A percentile compares a stretch with the other conserved stretches of the same genome.
These are phyloP conservation scores for Ophiostoma sp. DNA, from an alignment of 2,329 filamentous ascomycete genomes.

Conservation along the genomic window DNA sequence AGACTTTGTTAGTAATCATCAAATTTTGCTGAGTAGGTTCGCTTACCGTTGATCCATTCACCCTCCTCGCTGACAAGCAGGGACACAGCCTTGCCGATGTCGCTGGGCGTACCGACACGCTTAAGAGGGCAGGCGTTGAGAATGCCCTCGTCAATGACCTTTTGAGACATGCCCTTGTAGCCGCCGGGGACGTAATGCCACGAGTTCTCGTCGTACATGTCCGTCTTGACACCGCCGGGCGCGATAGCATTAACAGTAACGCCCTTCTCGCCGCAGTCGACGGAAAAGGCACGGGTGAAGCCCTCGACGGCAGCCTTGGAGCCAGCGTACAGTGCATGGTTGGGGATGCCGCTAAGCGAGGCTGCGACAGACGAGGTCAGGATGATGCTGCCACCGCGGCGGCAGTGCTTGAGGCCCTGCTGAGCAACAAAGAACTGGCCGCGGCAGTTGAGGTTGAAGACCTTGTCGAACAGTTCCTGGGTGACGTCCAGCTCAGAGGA, in stretches of 20 bases:
- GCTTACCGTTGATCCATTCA: slow-evolving; percentile 60
- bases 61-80: slow-evolving; percentile 52
- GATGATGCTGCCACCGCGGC: slow-evolving; percentile 64
- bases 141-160: slow-evolving; percentile 51
- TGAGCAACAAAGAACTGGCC: slow-evolving; percentile 75
- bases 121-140: slow-evolving; percentile 54
- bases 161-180: slow-evolving; percentile 45
- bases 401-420: slow-evolving; percentile 65
- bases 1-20: not conserved
- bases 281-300: slow-evolving; percentile 65
- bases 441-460: slow-evolving; percentile 65
- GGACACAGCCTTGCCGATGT: slow-evolving; percentile 54
- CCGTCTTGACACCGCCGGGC: slow-evolving; percentile 66
- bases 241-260: slow-evolving; percentile 70
- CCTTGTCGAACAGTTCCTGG: slow-evolving; percentile 64
- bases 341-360: slow-evolving; percentile 58
- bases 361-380: slow-evolving; percentile 67
- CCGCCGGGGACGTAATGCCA: slow-evolving; percentile 60
- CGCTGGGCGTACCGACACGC: slow-evolving; percentile 52
- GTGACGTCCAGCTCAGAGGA: slow-evolving; percentile 64
- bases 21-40: not conserved
- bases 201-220: slow-evolving; percentile 69
- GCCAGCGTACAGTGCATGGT: slow-evolving; percentile 67
- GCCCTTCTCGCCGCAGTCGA: slow-evolving; percentile 61
- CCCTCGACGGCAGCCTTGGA: slow-evolving; percentile 69